A percentile compares a stretch with the other conserved stretches of the same genome.
Evolutionary conservation across 257 asterid species (phyloP).

Genomic region (Lycium barbarum): DNA sequence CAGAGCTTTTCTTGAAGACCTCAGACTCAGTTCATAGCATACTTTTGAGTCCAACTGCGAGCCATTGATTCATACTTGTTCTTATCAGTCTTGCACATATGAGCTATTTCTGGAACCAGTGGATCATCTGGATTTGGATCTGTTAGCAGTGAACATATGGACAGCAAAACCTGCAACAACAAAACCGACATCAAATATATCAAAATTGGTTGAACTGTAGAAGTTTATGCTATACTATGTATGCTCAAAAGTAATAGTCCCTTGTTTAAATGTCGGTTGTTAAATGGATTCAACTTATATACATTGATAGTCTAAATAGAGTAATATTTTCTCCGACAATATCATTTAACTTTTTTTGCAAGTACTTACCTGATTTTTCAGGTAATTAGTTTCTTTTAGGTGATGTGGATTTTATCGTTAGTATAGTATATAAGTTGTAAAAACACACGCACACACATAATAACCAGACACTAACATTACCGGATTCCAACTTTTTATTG

Average conservation of each 20-base stretch:
- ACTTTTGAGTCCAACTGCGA: conserved; percentile 85
- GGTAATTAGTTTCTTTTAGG: conserved; percentile 7
- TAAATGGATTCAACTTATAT: not conserved
- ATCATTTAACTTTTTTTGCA: not conserved
- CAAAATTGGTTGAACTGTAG: not conserved
- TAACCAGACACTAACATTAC: not conserved
- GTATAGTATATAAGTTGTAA: not conserved
- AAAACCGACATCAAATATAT: not conserved
- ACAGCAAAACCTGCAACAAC: conserved; percentile 68
- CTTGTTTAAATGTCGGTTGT: not conserved
- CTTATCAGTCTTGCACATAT: conserved; percentile 67
- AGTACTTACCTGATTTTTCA: not conserved
- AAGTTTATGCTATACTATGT: not conserved
- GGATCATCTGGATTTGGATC: conserved; percentile 97
- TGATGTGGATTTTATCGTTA: not conserved
- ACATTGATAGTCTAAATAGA: not conserved
- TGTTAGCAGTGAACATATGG: conserved; percentile 81
- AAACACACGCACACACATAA: not conserved
- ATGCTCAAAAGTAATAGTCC: not conserved
- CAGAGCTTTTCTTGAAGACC: not conserved
- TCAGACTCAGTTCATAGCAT: conserved; percentile 66
- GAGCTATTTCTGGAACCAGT: conserved; percentile 86
- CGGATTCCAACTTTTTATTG: not conserved
- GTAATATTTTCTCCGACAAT: not conserved
- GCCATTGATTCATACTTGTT: conserved; percentile 83